Conservation (phyloP, 352 stramenopile species). For the Phytophthora crassamura region DNA sequence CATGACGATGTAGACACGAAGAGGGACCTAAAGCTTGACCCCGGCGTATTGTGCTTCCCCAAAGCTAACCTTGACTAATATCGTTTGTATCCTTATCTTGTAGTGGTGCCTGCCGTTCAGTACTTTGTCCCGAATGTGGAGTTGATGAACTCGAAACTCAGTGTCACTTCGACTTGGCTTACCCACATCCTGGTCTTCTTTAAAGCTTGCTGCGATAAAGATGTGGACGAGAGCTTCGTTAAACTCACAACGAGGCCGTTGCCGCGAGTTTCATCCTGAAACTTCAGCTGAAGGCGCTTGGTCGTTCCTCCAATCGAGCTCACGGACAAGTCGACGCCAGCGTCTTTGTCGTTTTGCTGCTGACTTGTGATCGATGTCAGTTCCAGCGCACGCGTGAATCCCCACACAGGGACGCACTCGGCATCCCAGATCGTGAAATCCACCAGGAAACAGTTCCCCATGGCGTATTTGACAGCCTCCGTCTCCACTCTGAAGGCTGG, state of each 20-base stretch:
- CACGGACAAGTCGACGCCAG: slow-evolving; percentile 27
- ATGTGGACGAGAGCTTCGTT: slow-evolving; percentile 27
- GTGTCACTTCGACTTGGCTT: slow-evolving; percentile 44
- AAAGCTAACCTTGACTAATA: slow-evolving; percentile 14
- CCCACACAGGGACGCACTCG: slow-evolving; percentile 58
- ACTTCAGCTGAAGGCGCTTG: slow-evolving; percentile 26
- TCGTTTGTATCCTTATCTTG: background rate
- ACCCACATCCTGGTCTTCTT: slow-evolving; percentile 28
- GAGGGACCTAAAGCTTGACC: slow-evolving; percentile 20
- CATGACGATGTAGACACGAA: slow-evolving; percentile 35
- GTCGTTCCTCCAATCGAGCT: slow-evolving; percentile 10
- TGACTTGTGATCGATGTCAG: slow-evolving; percentile 1
- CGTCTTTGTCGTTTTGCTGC: slow-evolving; percentile 17
- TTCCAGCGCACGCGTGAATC: slow-evolving; percentile 43
- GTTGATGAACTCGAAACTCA: slow-evolving; percentile 62
- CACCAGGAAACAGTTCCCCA: slow-evolving; percentile 54
- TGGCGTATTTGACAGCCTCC: slow-evolving; percentile 47
- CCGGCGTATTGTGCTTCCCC: slow-evolving; percentile 9
- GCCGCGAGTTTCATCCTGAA: slow-evolving; percentile 33
- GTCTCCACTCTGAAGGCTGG: slow-evolving; percentile 40
- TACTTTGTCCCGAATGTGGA: slow-evolving; percentile 56
- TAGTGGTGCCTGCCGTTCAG: slow-evolving; percentile 4
- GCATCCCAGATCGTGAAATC: slow-evolving; percentile 66
- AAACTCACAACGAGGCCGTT: slow-evolving; percentile 38
- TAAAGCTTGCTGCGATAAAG: slow-evolving; percentile 29